Evolutionary conservation across 495 filamentous ascomycete species (phyloP).

Genomic region (Glonium stellatum): DNA sequence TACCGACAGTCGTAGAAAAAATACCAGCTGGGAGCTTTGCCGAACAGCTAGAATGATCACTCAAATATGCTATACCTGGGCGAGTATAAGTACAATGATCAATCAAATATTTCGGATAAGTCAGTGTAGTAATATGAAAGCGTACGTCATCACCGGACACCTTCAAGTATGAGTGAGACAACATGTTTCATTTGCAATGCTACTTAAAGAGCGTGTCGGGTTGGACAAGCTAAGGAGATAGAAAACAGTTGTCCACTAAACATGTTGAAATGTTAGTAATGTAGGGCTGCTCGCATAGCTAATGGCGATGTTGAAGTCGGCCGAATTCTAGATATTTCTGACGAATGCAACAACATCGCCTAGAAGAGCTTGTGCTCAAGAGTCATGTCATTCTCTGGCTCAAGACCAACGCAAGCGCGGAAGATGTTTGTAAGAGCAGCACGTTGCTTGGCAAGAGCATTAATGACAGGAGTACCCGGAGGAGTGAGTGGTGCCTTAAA

Average conservation of each 20-base stretch:
- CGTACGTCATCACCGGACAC: neutral
- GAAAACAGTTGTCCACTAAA: neutral
- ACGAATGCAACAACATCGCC: neutral
- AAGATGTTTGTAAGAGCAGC: constrained; percentile 95
- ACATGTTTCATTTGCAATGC: neutral
- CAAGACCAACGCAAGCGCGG: constrained; percentile 93
- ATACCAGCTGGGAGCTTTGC: no score
- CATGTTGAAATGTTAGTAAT: neutral
- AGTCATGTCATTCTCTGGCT: constrained; percentile 98
- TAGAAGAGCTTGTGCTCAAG: constrained; percentile 97
- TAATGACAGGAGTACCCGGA: constrained; percentile 92
- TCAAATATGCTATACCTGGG: neutral
- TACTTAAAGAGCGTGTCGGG: neutral
- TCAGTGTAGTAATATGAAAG: neutral
- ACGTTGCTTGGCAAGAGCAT: constrained; percentile 93
- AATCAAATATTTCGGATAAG: neutral
- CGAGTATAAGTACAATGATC: neutral
- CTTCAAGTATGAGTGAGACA: neutral
- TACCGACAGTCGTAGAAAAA: no score
- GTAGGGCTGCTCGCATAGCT: neutral
- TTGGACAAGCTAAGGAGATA: neutral
- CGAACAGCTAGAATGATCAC: no score
- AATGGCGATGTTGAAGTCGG: neutral
- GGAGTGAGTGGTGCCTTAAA: constrained; percentile 77
- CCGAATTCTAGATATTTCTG: neutral